Conservation (phyloP, 1,139 yeast genomes). For the Suhomyces anneliseae region DNA sequence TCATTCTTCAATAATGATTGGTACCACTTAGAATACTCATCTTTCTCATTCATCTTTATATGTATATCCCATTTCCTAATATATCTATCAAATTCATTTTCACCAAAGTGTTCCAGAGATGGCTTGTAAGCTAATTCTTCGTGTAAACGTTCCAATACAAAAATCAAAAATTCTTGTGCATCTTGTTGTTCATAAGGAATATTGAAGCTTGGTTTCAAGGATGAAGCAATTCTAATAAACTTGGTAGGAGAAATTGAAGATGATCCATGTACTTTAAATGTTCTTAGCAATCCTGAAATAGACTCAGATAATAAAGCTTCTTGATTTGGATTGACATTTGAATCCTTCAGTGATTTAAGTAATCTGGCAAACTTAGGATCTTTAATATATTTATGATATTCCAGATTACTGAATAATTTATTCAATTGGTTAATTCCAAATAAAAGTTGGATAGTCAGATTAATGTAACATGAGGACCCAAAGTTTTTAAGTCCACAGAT, state of each 20-base stretch:
- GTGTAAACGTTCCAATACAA: slow-evolving; percentile 64
- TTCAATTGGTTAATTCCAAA: slow-evolving; percentile 53
- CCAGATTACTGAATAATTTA: slow-evolving; percentile 37
- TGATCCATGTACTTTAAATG: slow-evolving; percentile 57
- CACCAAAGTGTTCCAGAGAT: slow-evolving; percentile 17
- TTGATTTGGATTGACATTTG: slow-evolving; percentile 19
- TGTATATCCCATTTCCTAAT: slow-evolving; percentile 36
- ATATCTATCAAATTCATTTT: slow-evolving; percentile 24
- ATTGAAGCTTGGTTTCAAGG: slow-evolving; percentile 60
- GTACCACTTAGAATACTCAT: slow-evolving; percentile 64
- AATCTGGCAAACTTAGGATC: slow-evolving; percentile 29
- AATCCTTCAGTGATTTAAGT: slow-evolving; percentile 23
- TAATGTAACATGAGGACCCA: slow-evolving; percentile 75
- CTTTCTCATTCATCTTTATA: slow-evolving; percentile 33
- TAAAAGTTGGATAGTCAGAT: slow-evolving; percentile 65
- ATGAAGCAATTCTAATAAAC: slow-evolving; percentile 54
- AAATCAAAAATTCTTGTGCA: slow-evolving; percentile 71
- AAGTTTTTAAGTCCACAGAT: slow-evolving; percentile 68
- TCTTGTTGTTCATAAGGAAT: slow-evolving; percentile 79
- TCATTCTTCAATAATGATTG: slow-evolving; percentile 47
- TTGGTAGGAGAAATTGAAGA: slow-evolving; percentile 65
- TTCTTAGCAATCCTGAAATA: slow-evolving; percentile 38
- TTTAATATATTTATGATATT: slow-evolving; percentile 41
- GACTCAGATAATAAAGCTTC: slow-evolving; percentile 48
- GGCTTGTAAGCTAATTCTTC: slow-evolving; percentile 54